phyloP scores from a whole-genome alignment of 2,329 filamentous ascomycete genomes.

The Sclerotinia spermophila region DNA sequence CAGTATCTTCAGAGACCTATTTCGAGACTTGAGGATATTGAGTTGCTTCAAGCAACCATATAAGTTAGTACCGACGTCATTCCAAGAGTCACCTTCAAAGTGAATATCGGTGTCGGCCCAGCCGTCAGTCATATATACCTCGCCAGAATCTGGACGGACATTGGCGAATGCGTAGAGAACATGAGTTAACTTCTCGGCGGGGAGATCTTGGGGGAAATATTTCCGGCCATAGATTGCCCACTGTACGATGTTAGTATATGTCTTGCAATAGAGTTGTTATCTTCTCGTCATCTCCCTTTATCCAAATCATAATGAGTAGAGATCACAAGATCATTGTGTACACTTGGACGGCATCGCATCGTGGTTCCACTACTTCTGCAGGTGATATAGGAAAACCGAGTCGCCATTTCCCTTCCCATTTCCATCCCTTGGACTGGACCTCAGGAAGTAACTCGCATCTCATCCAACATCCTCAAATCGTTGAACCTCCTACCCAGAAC shows the following conservation, averaged over 20 bases:
- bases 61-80: conserved; percentile 71
- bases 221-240: conserved; percentile 82
- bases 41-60: conserved; percentile 90
- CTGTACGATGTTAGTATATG: conserved; percentile 26
- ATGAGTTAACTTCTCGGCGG: conserved; percentile 78
- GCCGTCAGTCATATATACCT: conserved; percentile 63
- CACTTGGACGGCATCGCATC: not conserved
- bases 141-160: conserved; percentile 71
- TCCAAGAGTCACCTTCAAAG: conserved; percentile 63
- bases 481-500: not conserved
- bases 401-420: too few species aligned
- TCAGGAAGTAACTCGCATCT: not conserved
- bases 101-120: conserved; percentile 54
- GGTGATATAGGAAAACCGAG: not conserved
- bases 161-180: conserved; percentile 91
- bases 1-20: conserved; percentile 80
- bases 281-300: not conserved
- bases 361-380: not conserved
- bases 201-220: conserved; percentile 80
- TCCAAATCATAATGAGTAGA: not conserved
- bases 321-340: conserved; percentile 3
- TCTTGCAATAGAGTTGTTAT: not conserved
- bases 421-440: too few species aligned
- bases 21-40: conserved; percentile 73
- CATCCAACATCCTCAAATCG: not conserved